These are phyloP conservation scores for Geoglossum cookeanum DNA, from an alignment of 2,329 filamentous ascomycete genomes.

Conservation along the genomic window DNA sequence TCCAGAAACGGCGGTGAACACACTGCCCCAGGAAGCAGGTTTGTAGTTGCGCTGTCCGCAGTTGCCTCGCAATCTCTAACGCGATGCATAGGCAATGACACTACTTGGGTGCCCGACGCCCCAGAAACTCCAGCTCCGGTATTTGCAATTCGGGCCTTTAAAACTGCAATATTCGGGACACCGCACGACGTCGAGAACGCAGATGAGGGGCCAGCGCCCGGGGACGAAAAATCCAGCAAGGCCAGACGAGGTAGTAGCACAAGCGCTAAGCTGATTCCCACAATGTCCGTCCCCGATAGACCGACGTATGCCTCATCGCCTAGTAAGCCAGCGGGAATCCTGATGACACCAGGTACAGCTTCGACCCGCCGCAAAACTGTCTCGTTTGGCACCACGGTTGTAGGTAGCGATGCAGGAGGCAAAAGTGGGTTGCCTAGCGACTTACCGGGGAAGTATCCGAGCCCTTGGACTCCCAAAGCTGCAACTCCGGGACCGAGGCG, in stretches of 20 bases:
- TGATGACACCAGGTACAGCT: conserved; percentile 32
- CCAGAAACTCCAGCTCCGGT: conserved; percentile 47
- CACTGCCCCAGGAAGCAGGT: background rate
- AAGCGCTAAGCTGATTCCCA: background rate
- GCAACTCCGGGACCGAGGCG: conserved; percentile 9
- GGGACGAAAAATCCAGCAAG: conserved; percentile 4
- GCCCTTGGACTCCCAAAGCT: conserved; percentile 27
- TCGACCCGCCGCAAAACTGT: conserved; percentile 31
- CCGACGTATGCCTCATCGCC: conserved; percentile 15
- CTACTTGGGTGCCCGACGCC: conserved; percentile 21
- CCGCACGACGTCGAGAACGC: conserved; percentile 30
- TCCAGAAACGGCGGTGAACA: background rate
- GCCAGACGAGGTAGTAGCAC: conserved; percentile 7
- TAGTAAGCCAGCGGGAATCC: conserved; percentile 30
- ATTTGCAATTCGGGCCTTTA: conserved; percentile 48
- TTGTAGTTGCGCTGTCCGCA: background rate
- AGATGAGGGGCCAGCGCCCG: conserved; percentile 6
- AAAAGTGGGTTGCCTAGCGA: conserved; percentile 28
- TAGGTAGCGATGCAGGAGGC: conserved; percentile 25
- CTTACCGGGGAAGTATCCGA: conserved; percentile 33
- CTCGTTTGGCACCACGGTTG: conserved; percentile 30
- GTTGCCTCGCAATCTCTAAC: background rate
- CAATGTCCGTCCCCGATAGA: background rate
- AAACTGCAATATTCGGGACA: conserved; percentile 44
- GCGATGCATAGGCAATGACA: background rate